These are phyloP conservation scores for Boletus vermiculosoides DNA, from an alignment of 768 basidiomycete genomes.

Conservation along the genomic window DNA sequence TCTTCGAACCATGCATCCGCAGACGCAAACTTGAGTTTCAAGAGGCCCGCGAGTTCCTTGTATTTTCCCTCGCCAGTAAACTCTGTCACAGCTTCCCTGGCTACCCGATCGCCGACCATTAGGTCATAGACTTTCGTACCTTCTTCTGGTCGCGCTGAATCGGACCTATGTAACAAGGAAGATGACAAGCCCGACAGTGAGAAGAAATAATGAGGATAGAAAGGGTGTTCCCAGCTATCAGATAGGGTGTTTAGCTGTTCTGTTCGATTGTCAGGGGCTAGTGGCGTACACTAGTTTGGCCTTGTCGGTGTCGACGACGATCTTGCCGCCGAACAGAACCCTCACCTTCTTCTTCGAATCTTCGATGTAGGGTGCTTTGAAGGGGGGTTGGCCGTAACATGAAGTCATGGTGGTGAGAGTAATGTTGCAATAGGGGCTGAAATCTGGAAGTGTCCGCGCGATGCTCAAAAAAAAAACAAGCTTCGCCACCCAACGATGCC, in stretches of 20 bases:
- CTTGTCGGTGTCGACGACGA: conserved; percentile 53
- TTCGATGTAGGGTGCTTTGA: conserved; percentile 48
- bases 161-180: conserved; percentile 38
- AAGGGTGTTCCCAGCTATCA: conserved; percentile 54
- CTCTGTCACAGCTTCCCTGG: conserved; percentile 39
- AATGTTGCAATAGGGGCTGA: neutral
- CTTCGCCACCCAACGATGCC: neutral
- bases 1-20: conserved; percentile 71
- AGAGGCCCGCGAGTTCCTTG: conserved; percentile 44
- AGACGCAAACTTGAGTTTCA: conserved; percentile 47
- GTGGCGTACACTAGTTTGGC: conserved; percentile 58
- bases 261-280: neutral
- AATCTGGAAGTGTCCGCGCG: neutral
- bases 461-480: neutral
- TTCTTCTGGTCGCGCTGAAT: conserved; percentile 30
- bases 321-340: conserved; percentile 49
- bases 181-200: conserved; percentile 42
- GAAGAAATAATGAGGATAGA: conserved; percentile 59
- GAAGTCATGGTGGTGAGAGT: conserved; percentile 14
- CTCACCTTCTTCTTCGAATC: conserved; percentile 49
- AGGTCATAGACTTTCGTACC: conserved; percentile 45
- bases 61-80: conserved; percentile 29
- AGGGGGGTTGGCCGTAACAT: conserved; percentile 29
- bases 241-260: neutral
- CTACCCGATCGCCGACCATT: conserved; percentile 40